phyloP scores from a whole-genome alignment of 2,329 filamentous ascomycete genomes.

The Fusarium sp. region DNA sequence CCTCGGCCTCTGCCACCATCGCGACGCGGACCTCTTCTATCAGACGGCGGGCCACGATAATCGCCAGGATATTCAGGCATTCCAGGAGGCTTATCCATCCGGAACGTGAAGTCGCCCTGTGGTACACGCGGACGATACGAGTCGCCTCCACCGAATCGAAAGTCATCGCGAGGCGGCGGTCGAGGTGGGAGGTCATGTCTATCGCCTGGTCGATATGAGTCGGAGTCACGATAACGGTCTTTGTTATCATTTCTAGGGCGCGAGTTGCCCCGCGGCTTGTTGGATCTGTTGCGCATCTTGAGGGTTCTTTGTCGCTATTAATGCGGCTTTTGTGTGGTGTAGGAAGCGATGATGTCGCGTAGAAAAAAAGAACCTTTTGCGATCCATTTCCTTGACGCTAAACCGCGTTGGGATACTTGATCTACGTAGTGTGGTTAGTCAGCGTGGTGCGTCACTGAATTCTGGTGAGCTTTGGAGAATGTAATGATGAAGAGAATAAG shows the following conservation, averaged over 20 bases:
- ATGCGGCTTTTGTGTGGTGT: slow-evolving; percentile 10
- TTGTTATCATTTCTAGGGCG: slow-evolving; percentile 33
- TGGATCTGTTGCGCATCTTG: neutral
- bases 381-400: slow-evolving; percentile 22
- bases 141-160: slow-evolving; percentile 33
- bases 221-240: slow-evolving; percentile 43
- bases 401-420: neutral
- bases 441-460: slow-evolving; percentile 7
- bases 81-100: slow-evolving; percentile 63
- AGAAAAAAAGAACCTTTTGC: slow-evolving; percentile 36
- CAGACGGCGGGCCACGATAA: slow-evolving; percentile 31
- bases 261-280: slow-evolving; percentile 29
- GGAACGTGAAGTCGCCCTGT: slow-evolving; percentile 68
- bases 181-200: slow-evolving; percentile 37
- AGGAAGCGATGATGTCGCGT: slow-evolving; percentile 33
- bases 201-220: slow-evolving; percentile 49
- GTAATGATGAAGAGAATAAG: neutral
- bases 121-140: slow-evolving; percentile 52
- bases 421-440: neutral
- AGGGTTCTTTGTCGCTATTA: neutral
- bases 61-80: slow-evolving; percentile 53
- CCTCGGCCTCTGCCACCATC: slow-evolving; percentile 44
- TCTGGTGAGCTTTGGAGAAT: neutral
- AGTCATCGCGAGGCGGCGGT: slow-evolving; percentile 39
- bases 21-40: slow-evolving; percentile 40